These are phyloP conservation scores for Lathyrus aphaca DNA, from an alignment of 306 rosid species.

Conservation along the genomic window DNA sequence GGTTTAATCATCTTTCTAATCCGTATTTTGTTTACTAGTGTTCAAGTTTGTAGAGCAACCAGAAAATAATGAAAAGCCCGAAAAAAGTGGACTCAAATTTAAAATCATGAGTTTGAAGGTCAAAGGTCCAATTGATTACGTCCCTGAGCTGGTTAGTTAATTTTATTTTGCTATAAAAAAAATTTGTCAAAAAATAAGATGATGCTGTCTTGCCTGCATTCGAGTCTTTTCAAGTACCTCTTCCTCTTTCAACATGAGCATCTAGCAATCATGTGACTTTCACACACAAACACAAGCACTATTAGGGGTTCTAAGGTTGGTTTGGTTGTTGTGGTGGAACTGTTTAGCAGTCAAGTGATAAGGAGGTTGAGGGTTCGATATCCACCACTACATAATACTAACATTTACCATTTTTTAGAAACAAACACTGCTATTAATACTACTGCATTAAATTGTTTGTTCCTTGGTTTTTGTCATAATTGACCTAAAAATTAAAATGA, in stretches of 20 bases:
- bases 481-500: background rate
- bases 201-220: slow-evolving; percentile 16
- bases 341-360: no score
- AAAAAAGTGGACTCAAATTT: slow-evolving; percentile 87
- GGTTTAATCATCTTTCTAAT: slow-evolving; percentile 16
- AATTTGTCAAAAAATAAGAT: slow-evolving; percentile 15
- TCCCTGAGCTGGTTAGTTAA: slow-evolving; percentile 93
- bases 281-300: background rate
- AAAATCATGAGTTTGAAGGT: slow-evolving; percentile 99
- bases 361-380: no score
- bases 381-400: no score
- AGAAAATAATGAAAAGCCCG: slow-evolving; percentile 86
- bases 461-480: slow-evolving; percentile 2
- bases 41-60: slow-evolving; percentile 97
- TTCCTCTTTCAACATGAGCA: background rate
- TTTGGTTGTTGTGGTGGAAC: no score
- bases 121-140: slow-evolving; percentile 81
- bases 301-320: no score
- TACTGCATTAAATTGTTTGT: slow-evolving; percentile 4
- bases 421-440: background rate
- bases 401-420: no score
- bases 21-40: slow-evolving; percentile 53
- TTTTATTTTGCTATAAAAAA: slow-evolving; percentile 4
- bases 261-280: slow-evolving; percentile 1
- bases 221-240: background rate